These are phyloP conservation scores for Fragilariopsis cylindrus DNA, from an alignment of 108 stramenopile species.

Conservation along the genomic window DNA sequence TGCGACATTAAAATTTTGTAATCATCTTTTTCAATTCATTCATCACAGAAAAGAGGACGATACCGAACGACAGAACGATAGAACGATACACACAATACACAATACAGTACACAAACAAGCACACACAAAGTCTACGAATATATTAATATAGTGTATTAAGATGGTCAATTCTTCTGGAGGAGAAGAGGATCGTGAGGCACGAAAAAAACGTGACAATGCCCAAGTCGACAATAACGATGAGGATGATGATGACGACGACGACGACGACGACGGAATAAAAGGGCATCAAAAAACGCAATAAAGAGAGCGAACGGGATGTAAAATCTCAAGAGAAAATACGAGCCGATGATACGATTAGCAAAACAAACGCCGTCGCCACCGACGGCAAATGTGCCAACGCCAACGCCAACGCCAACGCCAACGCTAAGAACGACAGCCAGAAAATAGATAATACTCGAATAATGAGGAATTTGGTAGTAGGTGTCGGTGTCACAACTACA, in stretches of 20 bases:
- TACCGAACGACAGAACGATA: neutral
- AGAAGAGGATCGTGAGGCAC: conserved; percentile 18
- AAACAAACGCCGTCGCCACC: neutral
- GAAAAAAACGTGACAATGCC: conserved; percentile 29
- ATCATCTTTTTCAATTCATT: neutral
- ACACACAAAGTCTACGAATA: neutral
- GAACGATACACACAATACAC: neutral
- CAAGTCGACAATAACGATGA: conserved; percentile 23
- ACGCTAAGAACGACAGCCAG: too few relatives aligned
- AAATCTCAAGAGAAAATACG: conserved; percentile 21
- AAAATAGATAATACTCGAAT: too few relatives aligned
- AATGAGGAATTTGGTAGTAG: too few relatives aligned
- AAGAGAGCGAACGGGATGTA: neutral
- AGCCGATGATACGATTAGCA: conserved; percentile 3
- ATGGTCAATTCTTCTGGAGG: neutral
- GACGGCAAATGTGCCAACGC: too few relatives aligned
- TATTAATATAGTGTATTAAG: too few relatives aligned
- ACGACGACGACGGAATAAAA: too few relatives aligned
- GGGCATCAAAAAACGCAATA: too few relatives aligned
- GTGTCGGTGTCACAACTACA: too few relatives aligned
- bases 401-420: too few relatives aligned
- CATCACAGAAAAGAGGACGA: neutral
- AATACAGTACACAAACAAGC: neutral
- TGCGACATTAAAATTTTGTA: neutral
- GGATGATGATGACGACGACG: neutral